Percentiles rank a stretch among this genome's conserved stretches.
Conservation (phyloP, 192 early-diverging fungal species). For the Anaeromyces robustus region DNA sequence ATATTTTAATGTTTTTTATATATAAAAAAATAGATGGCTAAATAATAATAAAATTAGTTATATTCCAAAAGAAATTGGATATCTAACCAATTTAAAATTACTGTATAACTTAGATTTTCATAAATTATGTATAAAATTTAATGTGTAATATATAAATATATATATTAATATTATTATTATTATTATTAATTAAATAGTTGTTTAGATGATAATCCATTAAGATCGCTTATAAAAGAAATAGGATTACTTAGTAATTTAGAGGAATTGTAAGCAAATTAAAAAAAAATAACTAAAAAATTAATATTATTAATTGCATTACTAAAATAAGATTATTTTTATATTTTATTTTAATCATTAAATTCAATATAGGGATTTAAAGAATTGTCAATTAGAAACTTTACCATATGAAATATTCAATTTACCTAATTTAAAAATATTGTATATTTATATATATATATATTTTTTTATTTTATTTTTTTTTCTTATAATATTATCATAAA, state of each 20-base stretch:
- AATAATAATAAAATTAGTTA: neutral
- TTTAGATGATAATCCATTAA: neutral
- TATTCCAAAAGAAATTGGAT: neutral
- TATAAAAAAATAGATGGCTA: neutral
- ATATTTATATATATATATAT: neutral
- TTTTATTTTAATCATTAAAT: neutral
- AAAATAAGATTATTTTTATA: too few species aligned
- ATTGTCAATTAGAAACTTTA: neutral
- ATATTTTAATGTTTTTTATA: too few species aligned
- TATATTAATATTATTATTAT: too few species aligned
- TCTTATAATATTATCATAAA: too few species aligned
- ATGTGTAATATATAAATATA: neutral
- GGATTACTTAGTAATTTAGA: neutral
- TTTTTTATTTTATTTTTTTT: too few species aligned
- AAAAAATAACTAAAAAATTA: too few species aligned
- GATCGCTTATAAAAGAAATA: neutral
- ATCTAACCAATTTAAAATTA: neutral
- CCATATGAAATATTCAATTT: neutral
- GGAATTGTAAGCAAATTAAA: neutral
- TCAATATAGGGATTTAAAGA: neutral
- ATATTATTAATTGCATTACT: too few species aligned
- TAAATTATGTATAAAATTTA: too few species aligned
- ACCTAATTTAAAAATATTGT: neutral
- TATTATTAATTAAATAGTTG: neutral
- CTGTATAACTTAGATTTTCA: neutral